Evolutionary conservation across 768 basidiomycete genomes (phyloP), one percentile per base, ranked within the genome.

Genomic region (Boletus fagicola): DNA sequence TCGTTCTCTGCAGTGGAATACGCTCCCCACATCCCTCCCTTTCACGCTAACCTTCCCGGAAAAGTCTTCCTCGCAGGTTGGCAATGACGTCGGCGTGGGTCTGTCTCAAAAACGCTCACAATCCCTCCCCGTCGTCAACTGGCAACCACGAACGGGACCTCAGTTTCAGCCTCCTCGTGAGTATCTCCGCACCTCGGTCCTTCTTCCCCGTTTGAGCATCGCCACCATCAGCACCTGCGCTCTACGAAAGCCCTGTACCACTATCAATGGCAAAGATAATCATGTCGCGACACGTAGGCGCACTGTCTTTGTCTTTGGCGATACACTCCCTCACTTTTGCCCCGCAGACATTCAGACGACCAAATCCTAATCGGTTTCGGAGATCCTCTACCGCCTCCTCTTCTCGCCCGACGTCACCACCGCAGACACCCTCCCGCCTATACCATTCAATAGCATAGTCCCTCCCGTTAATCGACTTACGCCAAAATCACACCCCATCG

Each of bases 221-320:
- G 38, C 36, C 10, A 31, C 49, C n/a, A 5, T 13, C 22, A 79
- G 78, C 77, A 46, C 76, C 78, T 30, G 74, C 77, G 1, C 60
- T 78, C 18, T 79, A 80, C 52, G 73, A 78, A 58, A 76, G 62
- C 54, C 74, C 75, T 50, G 69, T 73, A 38, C 78, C 78, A 46
- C 61, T 76, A 42, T 80, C 79, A 9, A 80, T 80, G 78, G 78
- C 78, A 35, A 80, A 80, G 65, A 75, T 80, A 57, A 80, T 80
- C 60, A 80, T 80, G 79, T 80, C 78, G 30, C 77, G 78, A 66
- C 78, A 80, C 70, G 78, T 80, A 63, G 45, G 78, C 65, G 28
- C 10, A 33, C 11, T 26, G 53, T 43, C 53, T 28, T 48, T 44
- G n/a, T 57, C 28, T 9, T 59, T 42, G 42, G 39, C 56, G 39